Evolutionary conservation across 2,329 filamentous ascomycete genomes (phyloP).

Genomic region (Sclerotinia minor): DNA sequence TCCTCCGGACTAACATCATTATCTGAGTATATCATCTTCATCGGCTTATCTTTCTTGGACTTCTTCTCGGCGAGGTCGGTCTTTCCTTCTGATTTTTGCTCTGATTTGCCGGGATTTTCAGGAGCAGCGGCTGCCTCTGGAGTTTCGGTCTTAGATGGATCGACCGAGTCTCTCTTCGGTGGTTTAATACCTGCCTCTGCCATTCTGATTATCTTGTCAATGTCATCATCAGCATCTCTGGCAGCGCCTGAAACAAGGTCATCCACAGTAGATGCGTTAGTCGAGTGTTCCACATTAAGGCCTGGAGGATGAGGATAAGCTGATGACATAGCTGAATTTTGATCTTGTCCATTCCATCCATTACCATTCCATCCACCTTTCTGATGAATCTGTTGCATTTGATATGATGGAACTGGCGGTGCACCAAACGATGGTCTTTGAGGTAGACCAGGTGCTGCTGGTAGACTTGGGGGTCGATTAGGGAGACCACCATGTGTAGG

Average conservation of each 20-base stretch:
- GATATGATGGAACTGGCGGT: conserved; percentile 50
- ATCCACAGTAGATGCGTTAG: conserved; percentile 49
- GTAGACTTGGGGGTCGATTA: conserved; percentile 54
- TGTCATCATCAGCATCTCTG: conserved; percentile 59
- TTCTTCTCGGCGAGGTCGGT: conserved; percentile 59
- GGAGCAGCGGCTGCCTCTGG: conserved; percentile 10
- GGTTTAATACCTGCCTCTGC: conserved; percentile 61
- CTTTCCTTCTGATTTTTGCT: conserved; percentile 39
- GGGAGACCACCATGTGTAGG: conserved; percentile 45
- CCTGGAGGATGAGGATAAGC: conserved; percentile 43
- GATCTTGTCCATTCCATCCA: conserved; percentile 43
- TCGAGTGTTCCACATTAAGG: conserved; percentile 40
- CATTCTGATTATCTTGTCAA: conserved; percentile 65
- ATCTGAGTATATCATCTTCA: conserved; percentile 79
- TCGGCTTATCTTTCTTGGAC: conserved; percentile 65
- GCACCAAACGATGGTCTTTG: conserved; percentile 60
- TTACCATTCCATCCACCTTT: conserved; percentile 42
- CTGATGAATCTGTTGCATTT: conserved; percentile 55
- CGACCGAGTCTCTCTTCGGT: conserved; percentile 45
- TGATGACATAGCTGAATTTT: conserved; percentile 44
- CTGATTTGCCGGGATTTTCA: conserved; percentile 40
- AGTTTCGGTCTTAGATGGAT: conserved; percentile 41
- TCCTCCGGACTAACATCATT: conserved; percentile 82
- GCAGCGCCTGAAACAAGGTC: conserved; percentile 50
- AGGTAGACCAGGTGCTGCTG: conserved; percentile 57